Evolutionary conservation across 2,329 filamentous ascomycete genomes (phyloP), one percentile per base, ranked within the genome.

Genomic region (Aaosphaeria arxii): DNA sequence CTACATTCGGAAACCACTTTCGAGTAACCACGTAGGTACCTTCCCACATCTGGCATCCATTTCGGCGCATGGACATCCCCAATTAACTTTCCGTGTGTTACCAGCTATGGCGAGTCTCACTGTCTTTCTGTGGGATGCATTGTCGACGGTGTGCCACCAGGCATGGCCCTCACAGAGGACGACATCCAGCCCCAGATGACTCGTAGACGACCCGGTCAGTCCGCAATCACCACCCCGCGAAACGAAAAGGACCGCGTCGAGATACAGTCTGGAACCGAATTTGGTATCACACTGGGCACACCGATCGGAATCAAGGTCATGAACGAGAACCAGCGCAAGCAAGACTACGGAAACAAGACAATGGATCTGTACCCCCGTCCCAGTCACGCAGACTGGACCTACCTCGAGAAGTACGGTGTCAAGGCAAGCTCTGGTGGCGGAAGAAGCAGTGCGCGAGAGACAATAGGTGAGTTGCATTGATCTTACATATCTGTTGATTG

Each of bases 141-240:
- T 64, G 86, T 97, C 73, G 92, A 97, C 70, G 91, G 91, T 61
- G 88, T 85, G 66, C 94, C 92, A 33, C 91, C 94, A 11, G 89
- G 89, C 62, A 86, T 97, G 79, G 77, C 85, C 62, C 84, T 97
- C 70, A 87, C 83, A 53, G 91, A 96, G 73, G 79, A 77, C 46
- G 89, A 95, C 66, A 95, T 97, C 67, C 92, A 99, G 74, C 91
- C 91, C 43, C 91, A 96, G 75, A 89, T 97, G 83, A 95, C 87
- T 54, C 86, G 92, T 56, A 83, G 92, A 52, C 83, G 92, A 51
- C 92, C 92, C 5, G 92, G 92, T 40, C 92, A 99, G 74, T 89
- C 85, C 59, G 84, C 85, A 54, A 87, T 97, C 63, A 95, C 91
- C 2, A 97, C 94, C 1, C 92, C 92, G 13, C 84, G 94, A 59